A percentile compares a stretch with the other conserved stretches of the same genome.
Conservation (phyloP, 1,284 basidiomycete species). For the Ganoderma sinense region DNA sequence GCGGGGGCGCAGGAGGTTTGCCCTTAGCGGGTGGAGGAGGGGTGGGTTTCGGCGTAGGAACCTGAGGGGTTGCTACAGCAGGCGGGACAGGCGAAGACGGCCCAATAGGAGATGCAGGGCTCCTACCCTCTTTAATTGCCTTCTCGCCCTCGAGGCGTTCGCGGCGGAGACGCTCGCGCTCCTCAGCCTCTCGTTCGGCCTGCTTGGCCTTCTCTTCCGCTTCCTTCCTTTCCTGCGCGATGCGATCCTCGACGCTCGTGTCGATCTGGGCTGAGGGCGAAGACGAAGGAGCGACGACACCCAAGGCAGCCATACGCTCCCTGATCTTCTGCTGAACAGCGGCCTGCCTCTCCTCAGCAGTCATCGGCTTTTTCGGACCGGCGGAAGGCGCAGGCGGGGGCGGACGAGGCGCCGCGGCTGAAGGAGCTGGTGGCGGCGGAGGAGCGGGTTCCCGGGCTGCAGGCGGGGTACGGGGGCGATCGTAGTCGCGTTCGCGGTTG, state of each 20-base stretch:
- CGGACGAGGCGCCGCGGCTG: slow-evolving; percentile 31
- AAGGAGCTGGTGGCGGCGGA: slow-evolving; percentile 57
- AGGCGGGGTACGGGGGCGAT: slow-evolving; percentile 54
- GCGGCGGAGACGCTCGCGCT: slow-evolving; percentile 72
- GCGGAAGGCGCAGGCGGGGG: slow-evolving; percentile 56
- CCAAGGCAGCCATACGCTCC: slow-evolving; percentile 89
- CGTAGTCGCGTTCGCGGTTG: slow-evolving; percentile 48
- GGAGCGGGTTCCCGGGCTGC: slow-evolving; percentile 57
- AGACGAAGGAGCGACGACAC: slow-evolving; percentile 65
- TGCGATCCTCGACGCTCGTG: slow-evolving; percentile 80
- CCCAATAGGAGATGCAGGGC: slow-evolving; percentile 44
- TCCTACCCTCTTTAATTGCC: slow-evolving; percentile 57
- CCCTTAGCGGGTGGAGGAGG: slow-evolving; percentile 45
- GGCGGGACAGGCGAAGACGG: slow-evolving; percentile 43
- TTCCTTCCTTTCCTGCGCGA: slow-evolving; percentile 85
- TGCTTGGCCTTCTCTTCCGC: slow-evolving; percentile 81
- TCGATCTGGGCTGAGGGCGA: slow-evolving; percentile 65
- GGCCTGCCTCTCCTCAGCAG: slow-evolving; percentile 84
- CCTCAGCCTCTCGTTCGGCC: slow-evolving; percentile 82
- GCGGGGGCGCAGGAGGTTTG: slow-evolving; percentile 53
- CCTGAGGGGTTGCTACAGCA: slow-evolving; percentile 37
- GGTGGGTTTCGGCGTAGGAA: slow-evolving; percentile 39
- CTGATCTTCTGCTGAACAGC: slow-evolving; percentile 87
- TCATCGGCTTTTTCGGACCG: slow-evolving; percentile 76
- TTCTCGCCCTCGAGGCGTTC: slow-evolving; percentile 77